These are phyloP conservation scores for Roridomyces roridus DNA, from an alignment of 768 basidiomycete species.

Conservation along the genomic window DNA sequence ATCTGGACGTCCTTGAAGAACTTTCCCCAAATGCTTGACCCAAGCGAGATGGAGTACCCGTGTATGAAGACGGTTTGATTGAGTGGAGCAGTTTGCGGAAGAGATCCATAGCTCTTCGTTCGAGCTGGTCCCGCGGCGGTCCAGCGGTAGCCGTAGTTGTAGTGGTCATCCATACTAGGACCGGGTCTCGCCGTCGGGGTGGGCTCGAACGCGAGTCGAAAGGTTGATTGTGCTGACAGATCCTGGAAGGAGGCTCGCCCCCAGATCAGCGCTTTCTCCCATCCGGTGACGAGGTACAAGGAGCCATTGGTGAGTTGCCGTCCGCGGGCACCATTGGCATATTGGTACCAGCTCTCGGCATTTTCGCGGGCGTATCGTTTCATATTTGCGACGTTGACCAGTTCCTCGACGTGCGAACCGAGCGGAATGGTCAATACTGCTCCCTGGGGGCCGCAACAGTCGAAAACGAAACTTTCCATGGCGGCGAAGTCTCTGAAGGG, in stretches of 20 bases:
- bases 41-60: conserved; percentile 6
- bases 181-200: background rate
- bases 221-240: background rate
- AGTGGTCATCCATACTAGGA: no score
- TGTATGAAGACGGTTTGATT: conserved; percentile 4
- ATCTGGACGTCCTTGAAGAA: conserved; percentile 1
- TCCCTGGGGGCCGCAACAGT: conserved; percentile 1
- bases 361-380: conserved; percentile 18
- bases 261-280: conserved; percentile 24
- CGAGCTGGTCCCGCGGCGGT: background rate
- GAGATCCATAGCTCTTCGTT: background rate
- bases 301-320: conserved; percentile 17
- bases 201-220: background rate
- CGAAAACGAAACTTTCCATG: no score
- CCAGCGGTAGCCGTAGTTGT: background rate
- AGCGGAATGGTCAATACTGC: conserved; percentile 25
- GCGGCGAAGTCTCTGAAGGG: no score
- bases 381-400: conserved; percentile 2
- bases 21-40: conserved; percentile 5
- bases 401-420: no score
- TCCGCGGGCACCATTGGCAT: conserved; percentile 12
- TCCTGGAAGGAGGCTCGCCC: conserved; percentile 21
- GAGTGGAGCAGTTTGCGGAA: background rate
- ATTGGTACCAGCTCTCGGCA: conserved; percentile 26
- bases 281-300: conserved; percentile 30